Base-by-base conservation (phyloP, 148 eudicot genomes). In the Rheum nobile region DNA sequence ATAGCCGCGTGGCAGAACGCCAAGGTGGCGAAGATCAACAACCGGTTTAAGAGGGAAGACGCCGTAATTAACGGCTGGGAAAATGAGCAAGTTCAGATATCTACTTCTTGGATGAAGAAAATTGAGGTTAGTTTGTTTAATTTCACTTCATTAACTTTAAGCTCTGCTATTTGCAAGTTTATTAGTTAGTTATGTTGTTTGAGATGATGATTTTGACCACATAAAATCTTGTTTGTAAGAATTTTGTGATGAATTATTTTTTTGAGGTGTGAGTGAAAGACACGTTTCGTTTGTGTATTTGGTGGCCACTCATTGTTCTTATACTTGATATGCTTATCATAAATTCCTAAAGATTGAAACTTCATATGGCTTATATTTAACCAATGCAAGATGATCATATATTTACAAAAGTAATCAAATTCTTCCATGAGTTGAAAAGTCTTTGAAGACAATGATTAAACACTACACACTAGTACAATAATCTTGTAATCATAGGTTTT, bases 1-100 rank as follows among this genome's bases (percentile, higher is more conserved):
- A 95, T 95, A 6, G 54, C 75, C 0, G 97, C 98, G 0, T 95
- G 98, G 98, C 90, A 95, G 74, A 91, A 80, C 0, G 98, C 98
- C 4, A 91, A 95, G 81, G 75, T 95, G 35, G 86, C 98, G 0
- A 95, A 91, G 88, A 79, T 95, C 10, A 95, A 91, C 29, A 95
- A 91, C 71, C 79, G 96, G 77, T 91, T 81, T 72, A 95, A 95
- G 86, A 80, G 98, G 4, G 97, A 95, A 71, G 97, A 95, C 24
- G 96, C 96, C 0, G 55, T 95, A 13, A 95, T 95, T 21, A 83
- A 77, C 24, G 98, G 98, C 0, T 88, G 91, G 97, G 98, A 95
- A 78, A 85, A 79, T 35, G 98, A 92, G 79, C 90, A 95, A 39
- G 90, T 95, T 71, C 92, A 90, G 4, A 86, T 86, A 85, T 86